Evolutionary conservation across 2,329 filamentous ascomycete genomes (phyloP).

Genomic region (Stachybotrys echinatus): DNA sequence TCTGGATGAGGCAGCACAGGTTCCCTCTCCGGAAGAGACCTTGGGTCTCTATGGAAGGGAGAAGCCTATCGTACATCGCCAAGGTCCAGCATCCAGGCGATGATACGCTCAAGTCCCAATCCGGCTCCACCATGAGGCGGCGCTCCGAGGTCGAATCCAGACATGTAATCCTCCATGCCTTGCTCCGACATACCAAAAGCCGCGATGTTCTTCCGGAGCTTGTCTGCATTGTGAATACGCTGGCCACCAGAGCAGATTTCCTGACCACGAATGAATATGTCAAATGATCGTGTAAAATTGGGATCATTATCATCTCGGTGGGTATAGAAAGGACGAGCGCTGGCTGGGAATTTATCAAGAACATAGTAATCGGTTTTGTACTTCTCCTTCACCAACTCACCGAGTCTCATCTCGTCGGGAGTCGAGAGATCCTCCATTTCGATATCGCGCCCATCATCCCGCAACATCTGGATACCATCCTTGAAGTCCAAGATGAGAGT

Average conservation of each 20-base stretch:
- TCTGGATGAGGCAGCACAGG: constrained; percentile 76
- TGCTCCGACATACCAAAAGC: constrained; percentile 66
- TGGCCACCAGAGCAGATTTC: constrained; percentile 91
- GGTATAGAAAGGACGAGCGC: constrained; percentile 84
- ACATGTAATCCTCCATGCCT: constrained; percentile 87
- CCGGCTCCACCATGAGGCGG: constrained; percentile 87
- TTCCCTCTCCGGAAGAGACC: constrained; percentile 68
- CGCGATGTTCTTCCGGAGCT: constrained; percentile 74
- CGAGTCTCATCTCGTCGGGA: constrained; percentile 79
- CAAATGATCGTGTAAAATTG: constrained; percentile 79
- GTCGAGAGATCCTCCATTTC: constrained; percentile 75
- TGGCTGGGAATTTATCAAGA: constrained; percentile 84
- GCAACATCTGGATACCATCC: constrained; percentile 76
- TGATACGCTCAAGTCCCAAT: constrained; percentile 81
- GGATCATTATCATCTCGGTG: constrained; percentile 73
- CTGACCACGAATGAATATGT: constrained; percentile 90
- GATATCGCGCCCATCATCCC: constrained; percentile 73
- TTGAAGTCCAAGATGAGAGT: constrained; percentile 77
- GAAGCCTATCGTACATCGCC: constrained; percentile 88
- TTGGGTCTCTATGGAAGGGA: constrained; percentile 82
- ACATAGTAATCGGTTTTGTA: constrained; percentile 90
- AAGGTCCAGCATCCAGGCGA: constrained; percentile 80
- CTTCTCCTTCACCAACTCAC: constrained; percentile 78
- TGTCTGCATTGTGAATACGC: constrained; percentile 76
- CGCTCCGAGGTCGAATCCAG: constrained; percentile 81